Evolutionary conservation across 2,329 filamentous ascomycete genomes (phyloP), one percentile per base, ranked within the genome.

Genomic region (Daldinia sp.): DNA sequence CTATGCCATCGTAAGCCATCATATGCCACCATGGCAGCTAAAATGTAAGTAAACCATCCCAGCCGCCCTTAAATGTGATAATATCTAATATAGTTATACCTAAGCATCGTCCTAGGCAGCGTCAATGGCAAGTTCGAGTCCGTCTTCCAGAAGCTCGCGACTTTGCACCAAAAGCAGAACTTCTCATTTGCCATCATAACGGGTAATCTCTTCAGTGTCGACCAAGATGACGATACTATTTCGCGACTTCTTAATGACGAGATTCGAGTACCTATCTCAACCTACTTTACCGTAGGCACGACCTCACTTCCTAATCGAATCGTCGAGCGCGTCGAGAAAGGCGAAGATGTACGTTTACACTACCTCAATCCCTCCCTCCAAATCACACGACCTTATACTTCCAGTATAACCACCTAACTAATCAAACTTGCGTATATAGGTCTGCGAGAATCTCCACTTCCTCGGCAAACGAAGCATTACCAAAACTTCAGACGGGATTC

Each of bases 361-460:
- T 27, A n/a, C 21, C 39, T 45, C 8, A n/a, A 45, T 23, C 1
- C 15, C 41, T 10, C 37, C 39, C 45, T 41, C 35, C 41, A 15
- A 30, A 32, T 32, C 19, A 3, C 23, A 3, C 5, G 43, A 25
- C 58, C 25, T 27, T 5, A 32, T 48, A 6, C n/a, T 25, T 29
- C n/a, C 7, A 29, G 23, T 19, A 21, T 10, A n/a, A 49, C 21
- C 48, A 9, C 64, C 32, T 11, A 37, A 49, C 21, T 49, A 9
- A 66, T 27, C 11, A 37, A 48, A 2, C 34, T 30, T 19, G 51
- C 34, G 7, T 45, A 1, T 52, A 5, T 19, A 89, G 70, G 84
- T 99, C 15, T 97, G 93, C 75, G 85, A 90, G n/a, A 98, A 99
- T 74, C 85, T 99, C 9, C 92, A 92, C 77, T 96, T 90, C 72